phyloP scores from a whole-genome alignment of 129 eudicot genomes.

The Tanacetum coccineum region DNA sequence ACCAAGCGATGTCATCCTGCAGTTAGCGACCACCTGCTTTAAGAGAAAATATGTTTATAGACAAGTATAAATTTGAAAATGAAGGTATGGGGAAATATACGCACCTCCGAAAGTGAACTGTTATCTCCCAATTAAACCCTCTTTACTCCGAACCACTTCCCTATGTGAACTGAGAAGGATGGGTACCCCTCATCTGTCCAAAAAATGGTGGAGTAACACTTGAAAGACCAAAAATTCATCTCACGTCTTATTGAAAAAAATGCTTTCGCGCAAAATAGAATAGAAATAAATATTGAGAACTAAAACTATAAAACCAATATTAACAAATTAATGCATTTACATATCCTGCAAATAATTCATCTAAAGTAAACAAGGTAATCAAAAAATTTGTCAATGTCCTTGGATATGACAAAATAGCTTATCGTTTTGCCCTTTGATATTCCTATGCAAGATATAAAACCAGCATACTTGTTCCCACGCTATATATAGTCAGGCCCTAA shows the following conservation, averaged over 20 bases:
- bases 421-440: conserved; percentile 6
- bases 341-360: not conserved
- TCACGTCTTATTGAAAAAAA: too few species aligned
- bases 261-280: too few species aligned
- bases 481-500: not conserved
- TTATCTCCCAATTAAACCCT: conserved; percentile 19
- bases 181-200: conserved; percentile 37
- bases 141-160: conserved; percentile 46
- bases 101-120: conserved; percentile 35
- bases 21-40: conserved; percentile 16
- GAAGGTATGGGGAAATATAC: not conserved
- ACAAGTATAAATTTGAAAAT: not conserved
- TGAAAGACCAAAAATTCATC: conserved; percentile 23
- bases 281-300: not conserved
- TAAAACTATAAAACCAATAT: not conserved
- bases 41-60: conserved; percentile 7
- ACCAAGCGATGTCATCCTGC: conserved; percentile 40
- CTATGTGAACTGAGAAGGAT: conserved; percentile 40
- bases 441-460: conserved; percentile 9
- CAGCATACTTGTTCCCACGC: not conserved
- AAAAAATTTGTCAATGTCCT: not conserved
- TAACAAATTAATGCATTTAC: not conserved
- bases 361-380: not conserved
- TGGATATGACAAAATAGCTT: not conserved
- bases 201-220: conserved; percentile 42